A percentile compares a stretch with the other conserved stretches of the same genome.
Evolutionary conservation across 257 asterid species (phyloP).

Genomic region (Capsicum pubescens): DNA sequence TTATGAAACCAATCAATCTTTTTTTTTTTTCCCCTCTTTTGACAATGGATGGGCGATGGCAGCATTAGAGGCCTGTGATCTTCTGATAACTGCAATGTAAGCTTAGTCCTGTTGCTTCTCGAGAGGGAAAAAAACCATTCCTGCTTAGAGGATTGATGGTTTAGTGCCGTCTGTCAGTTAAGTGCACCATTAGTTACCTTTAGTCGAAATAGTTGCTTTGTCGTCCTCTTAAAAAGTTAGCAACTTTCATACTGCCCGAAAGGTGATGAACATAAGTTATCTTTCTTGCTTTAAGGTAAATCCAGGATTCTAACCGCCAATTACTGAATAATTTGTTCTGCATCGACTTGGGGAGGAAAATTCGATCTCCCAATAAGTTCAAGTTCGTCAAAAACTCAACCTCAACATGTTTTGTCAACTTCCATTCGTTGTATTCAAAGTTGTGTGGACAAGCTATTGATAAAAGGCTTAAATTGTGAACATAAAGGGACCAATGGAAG

Average conservation of each 20-base stretch:
- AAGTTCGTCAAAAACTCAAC: rapidly evolving
- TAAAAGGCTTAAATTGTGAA: no score
- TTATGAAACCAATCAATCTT: neutral
- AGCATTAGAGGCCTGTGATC: neutral
- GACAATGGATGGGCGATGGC: neutral
- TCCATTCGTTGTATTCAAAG: no score
- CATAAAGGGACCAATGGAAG: no score
- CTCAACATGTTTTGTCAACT: neutral
- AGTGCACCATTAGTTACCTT: neutral
- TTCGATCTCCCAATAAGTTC: neutral
- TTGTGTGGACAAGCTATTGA: no score
- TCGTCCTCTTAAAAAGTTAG: neutral
- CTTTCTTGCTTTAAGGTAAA: neutral
- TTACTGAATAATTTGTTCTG: neutral
- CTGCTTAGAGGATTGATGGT: neutral
- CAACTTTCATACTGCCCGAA: neutral
- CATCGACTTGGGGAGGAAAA: neutral
- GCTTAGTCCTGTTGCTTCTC: neutral
- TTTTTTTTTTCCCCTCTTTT: neutral
- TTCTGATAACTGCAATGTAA: neutral
- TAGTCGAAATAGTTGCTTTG: neutral
- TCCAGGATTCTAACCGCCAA: neutral
- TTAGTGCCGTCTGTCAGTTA: neutral
- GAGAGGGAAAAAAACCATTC: neutral
- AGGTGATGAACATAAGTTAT: neutral